Base-by-base conservation (phyloP, 345 rosid genomes). In the Erucastrum elatum region DNA sequence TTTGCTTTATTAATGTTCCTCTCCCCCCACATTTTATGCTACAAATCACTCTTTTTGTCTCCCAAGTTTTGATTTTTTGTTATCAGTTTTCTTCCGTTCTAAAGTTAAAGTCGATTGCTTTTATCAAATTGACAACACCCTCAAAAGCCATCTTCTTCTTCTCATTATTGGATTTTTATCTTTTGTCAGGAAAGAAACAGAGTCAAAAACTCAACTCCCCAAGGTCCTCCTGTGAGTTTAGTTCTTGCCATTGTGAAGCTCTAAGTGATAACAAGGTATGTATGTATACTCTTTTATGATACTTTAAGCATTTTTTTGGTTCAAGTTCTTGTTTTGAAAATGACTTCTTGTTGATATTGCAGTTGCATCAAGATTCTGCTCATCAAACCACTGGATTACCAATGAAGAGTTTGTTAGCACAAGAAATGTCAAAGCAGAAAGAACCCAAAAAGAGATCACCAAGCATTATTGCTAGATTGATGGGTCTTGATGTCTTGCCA, bases 401-500 rank as follows among this genome's bases (percentile, higher is more conserved):
- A 1, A 88, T 90, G 84, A 90, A 92, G 83, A 89, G 85, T 82
- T 82, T 91, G 78, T 81, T 92, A 69, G 94, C 91, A 6, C 87
- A 89, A 82, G 96, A 91, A 86, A 91, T 91, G 98, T 84, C 91
- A 4, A 88, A 79, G 85, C 96, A 91, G 46, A 83, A 82, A 59
- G 95, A 88, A 82, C 75, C 87, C 64, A 96, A 86, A 77, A 89
- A 84, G 71, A 87, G 92, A 74, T 75, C 97, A 60, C 97, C 94
- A 5, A 84, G 93, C 74, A 89, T 91, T 71, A 90, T 96, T 75
- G 99, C 95, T 2, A 85, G 94, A 78, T 79, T 96, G 77, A 96
- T 93, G 99, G 99, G 99, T 77, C 89, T 96, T 25, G 98, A 96
- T 62, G 95, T 88, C 39, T 66, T 90, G 82, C 97, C 98, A 51